phyloP scores from a whole-genome alignment of 441 rosid species.

The Eutrema salsugineum region DNA sequence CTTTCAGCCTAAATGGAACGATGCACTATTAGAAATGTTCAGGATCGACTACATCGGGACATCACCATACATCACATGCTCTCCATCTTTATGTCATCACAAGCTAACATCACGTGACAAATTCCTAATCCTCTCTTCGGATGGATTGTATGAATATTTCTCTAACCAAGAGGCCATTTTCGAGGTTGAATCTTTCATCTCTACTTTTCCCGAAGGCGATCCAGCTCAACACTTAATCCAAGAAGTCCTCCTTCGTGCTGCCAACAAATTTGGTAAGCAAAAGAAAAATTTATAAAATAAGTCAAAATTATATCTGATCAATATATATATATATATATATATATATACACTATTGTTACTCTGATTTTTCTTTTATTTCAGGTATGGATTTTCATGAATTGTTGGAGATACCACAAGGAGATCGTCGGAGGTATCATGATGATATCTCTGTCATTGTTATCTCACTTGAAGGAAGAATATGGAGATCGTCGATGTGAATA shows the following conservation, averaged over 20 bases:
- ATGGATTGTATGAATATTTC: slow-evolving; percentile 58
- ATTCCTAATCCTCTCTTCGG: slow-evolving; percentile 55
- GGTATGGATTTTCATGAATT: slow-evolving; percentile 60
- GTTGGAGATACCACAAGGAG: slow-evolving; percentile 65
- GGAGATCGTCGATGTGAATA: slow-evolving; percentile 52
- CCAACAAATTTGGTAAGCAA: slow-evolving; percentile 52
- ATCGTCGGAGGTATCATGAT: slow-evolving; percentile 58
- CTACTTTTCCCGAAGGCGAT: slow-evolving; percentile 54
- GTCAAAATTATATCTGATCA: background rate
- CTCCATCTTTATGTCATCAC: slow-evolving; percentile 49
- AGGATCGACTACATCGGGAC: slow-evolving; percentile 53
- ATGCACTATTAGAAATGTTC: slow-evolving; percentile 56
- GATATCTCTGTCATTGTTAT: slow-evolving; percentile 60
- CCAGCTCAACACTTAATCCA: slow-evolving; percentile 64
- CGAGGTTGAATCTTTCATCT: slow-evolving; percentile 48
- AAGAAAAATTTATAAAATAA: background rate
- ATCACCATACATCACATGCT: slow-evolving; percentile 54
- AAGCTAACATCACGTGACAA: slow-evolving; percentile 42
- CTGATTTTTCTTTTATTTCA: slow-evolving; percentile 7
- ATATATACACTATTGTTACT: no score
- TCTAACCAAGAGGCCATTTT: slow-evolving; percentile 52
- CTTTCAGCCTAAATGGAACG: slow-evolving; percentile 58
- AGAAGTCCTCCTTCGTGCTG: slow-evolving; percentile 61
- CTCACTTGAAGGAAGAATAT: slow-evolving; percentile 60
- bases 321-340: no score